Conservation (phyloP, 805 yeast genomes). For the Blastobotrys americana region DNA sequence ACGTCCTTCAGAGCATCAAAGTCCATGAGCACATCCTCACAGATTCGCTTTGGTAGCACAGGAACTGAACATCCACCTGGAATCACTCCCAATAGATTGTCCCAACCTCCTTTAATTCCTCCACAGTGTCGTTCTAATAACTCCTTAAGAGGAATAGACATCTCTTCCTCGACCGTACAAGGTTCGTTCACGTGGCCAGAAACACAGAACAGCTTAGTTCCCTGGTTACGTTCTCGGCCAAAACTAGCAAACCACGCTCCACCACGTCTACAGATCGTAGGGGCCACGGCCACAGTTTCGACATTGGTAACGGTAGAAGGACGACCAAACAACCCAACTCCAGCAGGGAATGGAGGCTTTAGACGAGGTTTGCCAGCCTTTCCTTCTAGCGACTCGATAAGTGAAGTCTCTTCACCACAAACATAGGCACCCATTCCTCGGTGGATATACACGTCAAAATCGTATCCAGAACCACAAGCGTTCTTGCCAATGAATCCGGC, state of each 20-base stretch:
- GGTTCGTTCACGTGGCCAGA: conserved; percentile 91
- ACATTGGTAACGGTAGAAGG: conserved; percentile 89
- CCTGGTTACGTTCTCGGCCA: conserved; percentile 79
- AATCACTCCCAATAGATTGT: conserved; percentile 75
- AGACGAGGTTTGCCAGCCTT: conserved; percentile 91
- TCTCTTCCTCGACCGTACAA: conserved; percentile 88
- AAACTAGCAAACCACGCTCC: conserved; percentile 79
- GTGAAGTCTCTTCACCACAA: conserved; percentile 88
- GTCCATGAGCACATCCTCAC: conserved; percentile 75
- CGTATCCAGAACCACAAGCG: conserved; percentile 83
- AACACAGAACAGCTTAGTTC: conserved; percentile 77
- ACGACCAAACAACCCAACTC: conserved; percentile 85
- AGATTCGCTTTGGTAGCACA: conserved; percentile 57
- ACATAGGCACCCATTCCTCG: conserved; percentile 92
- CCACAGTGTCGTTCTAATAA: conserved; percentile 85
- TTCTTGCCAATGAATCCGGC: conserved; percentile 76
- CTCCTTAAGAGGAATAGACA: conserved; percentile 81
- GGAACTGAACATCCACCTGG: conserved; percentile 93
- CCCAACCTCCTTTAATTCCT: conserved; percentile 90
- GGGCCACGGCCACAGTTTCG: conserved; percentile 85
- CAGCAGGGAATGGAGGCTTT: conserved; percentile 94
- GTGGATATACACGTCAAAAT: conserved; percentile 76
- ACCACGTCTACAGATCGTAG: conserved; percentile 83
- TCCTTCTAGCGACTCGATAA: conserved; percentile 84
- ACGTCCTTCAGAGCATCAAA: conserved; percentile 78